phyloP scores from a whole-genome alignment of 2,329 filamentous ascomycete species.

The Fusarium anthophilum region DNA sequence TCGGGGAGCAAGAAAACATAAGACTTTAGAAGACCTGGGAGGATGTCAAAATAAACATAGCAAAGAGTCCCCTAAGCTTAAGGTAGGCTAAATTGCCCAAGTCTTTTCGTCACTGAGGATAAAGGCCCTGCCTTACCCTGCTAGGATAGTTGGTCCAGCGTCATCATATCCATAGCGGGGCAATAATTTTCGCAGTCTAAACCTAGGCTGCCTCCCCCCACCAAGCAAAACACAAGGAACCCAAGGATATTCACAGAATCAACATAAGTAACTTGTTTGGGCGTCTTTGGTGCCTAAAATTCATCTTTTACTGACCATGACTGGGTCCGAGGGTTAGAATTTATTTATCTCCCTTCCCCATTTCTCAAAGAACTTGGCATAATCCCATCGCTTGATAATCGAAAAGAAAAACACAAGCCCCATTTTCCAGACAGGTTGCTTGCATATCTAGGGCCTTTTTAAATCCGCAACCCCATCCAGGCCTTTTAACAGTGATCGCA shows the following conservation, averaged over 20 bases:
- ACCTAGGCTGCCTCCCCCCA: conserved; percentile 36
- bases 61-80: background rate
- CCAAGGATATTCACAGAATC: conserved; percentile 32
- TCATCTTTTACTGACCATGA: background rate
- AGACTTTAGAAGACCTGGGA: background rate
- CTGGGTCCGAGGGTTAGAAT: background rate
- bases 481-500: conserved; percentile 36
- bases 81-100: background rate
- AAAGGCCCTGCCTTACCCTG: background rate
- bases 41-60: background rate
- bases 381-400: conserved; percentile 3
- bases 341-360: background rate
- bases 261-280: conserved; percentile 32
- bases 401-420: conserved; percentile 5
- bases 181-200: conserved; percentile 52
- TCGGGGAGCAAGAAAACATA: background rate
- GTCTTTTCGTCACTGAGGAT: background rate
- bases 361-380: conserved; percentile 8
- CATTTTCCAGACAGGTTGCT: conserved; percentile 30
- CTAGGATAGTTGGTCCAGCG: conserved; percentile 28
- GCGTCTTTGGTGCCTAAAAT: conserved; percentile 41
- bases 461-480: conserved; percentile 38
- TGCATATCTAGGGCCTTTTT: conserved; percentile 36
- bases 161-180: conserved; percentile 51
- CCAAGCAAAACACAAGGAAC: conserved; percentile 29